Percentiles rank a stretch among this genome's conserved stretches.
Evolutionary conservation across 208 protist genomes (phyloP).

Genomic region (Willaertia magna): DNA sequence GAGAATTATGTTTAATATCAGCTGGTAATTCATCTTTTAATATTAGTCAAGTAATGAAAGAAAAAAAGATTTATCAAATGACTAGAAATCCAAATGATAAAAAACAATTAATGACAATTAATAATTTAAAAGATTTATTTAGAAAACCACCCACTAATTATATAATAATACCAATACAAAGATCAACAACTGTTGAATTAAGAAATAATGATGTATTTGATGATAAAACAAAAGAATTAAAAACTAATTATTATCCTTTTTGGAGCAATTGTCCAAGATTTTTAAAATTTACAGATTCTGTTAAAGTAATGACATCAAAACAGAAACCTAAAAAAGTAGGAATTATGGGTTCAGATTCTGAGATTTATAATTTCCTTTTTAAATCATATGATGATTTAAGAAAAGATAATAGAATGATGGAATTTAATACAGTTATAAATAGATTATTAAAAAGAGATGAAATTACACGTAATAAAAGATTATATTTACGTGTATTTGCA

Average conservation of each 20-base stretch:
- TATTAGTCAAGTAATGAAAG: not conserved
- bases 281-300: conserved; percentile 46
- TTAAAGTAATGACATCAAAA: conserved; percentile 64
- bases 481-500: conserved; percentile 62
- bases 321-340: conserved; percentile 77
- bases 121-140: not conserved
- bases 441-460: conserved; percentile 62
- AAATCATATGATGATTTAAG: conserved; percentile 79
- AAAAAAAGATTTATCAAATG: not conserved
- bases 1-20: conserved; percentile 38
- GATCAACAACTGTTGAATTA: not conserved
- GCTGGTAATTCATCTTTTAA: no score
- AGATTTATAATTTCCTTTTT: conserved; percentile 61
- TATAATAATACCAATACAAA: conserved; percentile 3
- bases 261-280: conserved; percentile 21
- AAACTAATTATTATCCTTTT: not conserved
- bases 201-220: not conserved
- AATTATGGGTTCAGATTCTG: conserved; percentile 53
- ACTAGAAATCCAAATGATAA: not conserved
- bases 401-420: conserved; percentile 90
- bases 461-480: conserved; percentile 55
- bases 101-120: not conserved
- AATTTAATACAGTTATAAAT: conserved; percentile 80
- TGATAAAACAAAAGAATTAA: not conserved
- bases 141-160: not conserved